Percentiles rank a stretch among this genome's conserved stretches.
These are phyloP conservation scores for Parachaetomium inaequale DNA, from an alignment of 495 filamentous ascomycete genomes.

Conservation along the genomic window DNA sequence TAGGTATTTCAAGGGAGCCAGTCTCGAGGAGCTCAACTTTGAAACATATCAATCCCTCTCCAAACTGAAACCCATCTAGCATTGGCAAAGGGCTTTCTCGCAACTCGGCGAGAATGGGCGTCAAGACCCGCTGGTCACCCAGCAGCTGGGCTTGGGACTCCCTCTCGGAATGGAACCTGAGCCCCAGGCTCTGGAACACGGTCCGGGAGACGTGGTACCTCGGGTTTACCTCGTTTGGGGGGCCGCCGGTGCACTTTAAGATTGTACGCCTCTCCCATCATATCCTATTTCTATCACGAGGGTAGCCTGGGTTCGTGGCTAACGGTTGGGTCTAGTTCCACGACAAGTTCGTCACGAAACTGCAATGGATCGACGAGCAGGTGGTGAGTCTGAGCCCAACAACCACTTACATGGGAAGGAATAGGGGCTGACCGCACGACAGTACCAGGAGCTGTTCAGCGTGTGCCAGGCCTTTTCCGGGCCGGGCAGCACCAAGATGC, in stretches of 20 bases:
- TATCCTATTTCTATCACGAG: not conserved
- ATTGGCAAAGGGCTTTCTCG: not conserved
- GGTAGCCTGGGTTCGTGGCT: too few species aligned
- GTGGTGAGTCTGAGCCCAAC: conserved; percentile 26
- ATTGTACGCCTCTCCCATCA: conserved; percentile 37
- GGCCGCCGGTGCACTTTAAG: conserved; percentile 60
- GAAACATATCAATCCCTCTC: too few species aligned
- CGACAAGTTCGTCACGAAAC: conserved; percentile 60
- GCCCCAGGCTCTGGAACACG: conserved; percentile 28
- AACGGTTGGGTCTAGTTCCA: conserved; percentile 46
- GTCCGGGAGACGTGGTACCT: conserved; percentile 53
- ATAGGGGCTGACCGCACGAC: conserved; percentile 39
- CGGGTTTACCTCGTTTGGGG: conserved; percentile 63
- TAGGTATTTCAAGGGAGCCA: too few species aligned
- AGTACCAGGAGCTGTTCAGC: conserved; percentile 77
- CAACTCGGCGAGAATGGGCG: conserved; percentile 7
- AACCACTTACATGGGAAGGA: conserved; percentile 41
- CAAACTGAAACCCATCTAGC: not conserved
- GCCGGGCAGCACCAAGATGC: conserved; percentile 75
- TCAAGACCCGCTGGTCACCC: conserved; percentile 3
- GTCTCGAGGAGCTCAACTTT: not conserved
- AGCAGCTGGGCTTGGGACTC: not conserved
- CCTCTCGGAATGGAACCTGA: not conserved
- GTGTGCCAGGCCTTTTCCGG: conserved; percentile 73
- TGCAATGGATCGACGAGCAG: conserved; percentile 72